These are phyloP conservation scores for Sphenostylis stenocarpa DNA, from an alignment of 306 rosid species.

Conservation along the genomic window DNA sequence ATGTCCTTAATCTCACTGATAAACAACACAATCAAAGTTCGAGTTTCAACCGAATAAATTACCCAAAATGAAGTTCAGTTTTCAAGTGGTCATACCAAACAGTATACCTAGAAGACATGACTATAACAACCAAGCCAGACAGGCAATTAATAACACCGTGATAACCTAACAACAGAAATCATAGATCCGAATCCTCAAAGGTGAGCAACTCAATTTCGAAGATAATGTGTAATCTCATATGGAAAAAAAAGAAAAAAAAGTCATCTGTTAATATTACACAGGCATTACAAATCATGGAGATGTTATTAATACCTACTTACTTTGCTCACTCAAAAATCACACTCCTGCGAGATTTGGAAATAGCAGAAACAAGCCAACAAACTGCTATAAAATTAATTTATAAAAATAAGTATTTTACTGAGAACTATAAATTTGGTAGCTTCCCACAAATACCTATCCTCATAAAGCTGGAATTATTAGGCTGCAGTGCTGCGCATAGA, in stretches of 20 bases:
- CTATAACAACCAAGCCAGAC: slow-evolving; percentile 1
- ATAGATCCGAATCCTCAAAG: not conserved
- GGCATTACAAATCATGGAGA: not conserved
- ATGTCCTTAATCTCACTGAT: slow-evolving; percentile 4
- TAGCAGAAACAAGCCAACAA: not conserved
- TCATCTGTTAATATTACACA: not conserved
- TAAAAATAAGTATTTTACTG: not conserved
- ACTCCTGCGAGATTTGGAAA: not conserved
- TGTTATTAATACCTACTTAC: not conserved
- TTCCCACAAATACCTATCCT: not conserved
- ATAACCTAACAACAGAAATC: not conserved
- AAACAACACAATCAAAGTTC: not conserved
- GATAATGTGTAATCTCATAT: not conserved
- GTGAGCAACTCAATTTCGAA: not conserved
- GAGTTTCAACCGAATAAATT: not conserved
- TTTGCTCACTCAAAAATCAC: not conserved
- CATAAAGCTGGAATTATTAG: not conserved
- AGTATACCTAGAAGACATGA: not conserved
- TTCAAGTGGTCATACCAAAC: not conserved
- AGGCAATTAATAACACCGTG: not conserved
- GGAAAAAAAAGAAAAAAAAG: not conserved
- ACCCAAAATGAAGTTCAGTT: not conserved
- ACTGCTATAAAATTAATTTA: not conserved
- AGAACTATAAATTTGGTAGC: not conserved
- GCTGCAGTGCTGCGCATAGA: not conserved